Evolutionary conservation across 768 basidiomycete species (phyloP), one percentile per base, ranked within the genome.

Genomic region (Mycena galopus): DNA sequence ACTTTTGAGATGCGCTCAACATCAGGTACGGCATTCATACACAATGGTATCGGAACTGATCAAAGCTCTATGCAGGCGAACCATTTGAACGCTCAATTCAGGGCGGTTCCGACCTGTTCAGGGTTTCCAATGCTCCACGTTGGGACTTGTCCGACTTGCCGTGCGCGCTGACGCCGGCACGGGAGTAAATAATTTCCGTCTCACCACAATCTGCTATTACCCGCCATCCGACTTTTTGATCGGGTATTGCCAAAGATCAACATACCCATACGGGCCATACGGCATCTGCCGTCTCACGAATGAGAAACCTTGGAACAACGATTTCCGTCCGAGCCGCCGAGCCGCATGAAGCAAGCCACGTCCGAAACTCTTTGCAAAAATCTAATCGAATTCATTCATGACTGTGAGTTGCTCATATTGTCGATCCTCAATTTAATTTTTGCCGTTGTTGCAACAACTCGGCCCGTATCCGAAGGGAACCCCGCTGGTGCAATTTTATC

Each of bases 151-250:
- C 33, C 33, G 33, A 35, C 12, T 50, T 47, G 64, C 64, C 53
- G 62, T 65, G 64, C 35, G 35, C 25, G 37, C 27, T 55, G 64
- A 65, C 56, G 37, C 37, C 37, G 23, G 32, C 19, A 56, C 64
- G 64, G 63, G 6, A 30, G 6, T 29, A 21, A 47, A 21, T 32
- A 50, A 27, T 29, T 2, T n/a, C 61, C 42, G 42, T 47, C 61
- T 58, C 56, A 17, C 56, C 12, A 30, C 29, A 5, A n/a, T n/a
- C n/a, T n/a, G n/a, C n/a, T n/a, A n/a, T n/a, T n/a, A n/a, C n/a
- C 25, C n/a, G 44, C 5, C 42, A n/a, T 35, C 23, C 12, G n/a
- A 39, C 39, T 23, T 25, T 53, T 21, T 9, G 19, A 53, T 65
- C 51, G 51, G 50, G 12, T 23, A 50, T 63, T 44, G 44, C 35